Evolutionary conservation across 2,329 filamentous ascomycete species (phyloP).

Genomic region (Seiridium unicorne): DNA sequence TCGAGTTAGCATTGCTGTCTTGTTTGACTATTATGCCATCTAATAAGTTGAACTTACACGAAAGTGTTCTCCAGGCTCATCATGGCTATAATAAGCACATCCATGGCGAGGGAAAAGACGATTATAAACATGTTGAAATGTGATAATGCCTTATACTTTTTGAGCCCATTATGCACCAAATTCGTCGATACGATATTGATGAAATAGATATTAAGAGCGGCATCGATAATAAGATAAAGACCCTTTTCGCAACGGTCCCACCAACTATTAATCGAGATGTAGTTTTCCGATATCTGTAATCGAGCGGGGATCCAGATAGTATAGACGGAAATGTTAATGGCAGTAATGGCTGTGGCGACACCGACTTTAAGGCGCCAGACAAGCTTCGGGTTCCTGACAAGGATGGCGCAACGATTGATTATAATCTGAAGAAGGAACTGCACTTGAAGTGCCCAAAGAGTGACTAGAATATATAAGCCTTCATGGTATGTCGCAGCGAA

Average conservation of each 20-base stretch:
- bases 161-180: background rate
- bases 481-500: background rate
- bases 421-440: constrained; percentile 54
- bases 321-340: constrained; percentile 51
- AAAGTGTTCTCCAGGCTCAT: constrained; percentile 43
- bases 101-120: constrained; percentile 41
- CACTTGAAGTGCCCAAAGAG: constrained; percentile 31
- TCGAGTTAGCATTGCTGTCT: background rate
- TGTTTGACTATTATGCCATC: background rate
- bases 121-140: constrained; percentile 40
- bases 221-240: constrained; percentile 2
- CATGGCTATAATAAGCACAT: constrained; percentile 36
- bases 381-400: constrained; percentile 37
- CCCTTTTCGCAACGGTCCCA: constrained; percentile 5
- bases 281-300: constrained; percentile 37
- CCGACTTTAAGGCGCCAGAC: constrained; percentile 40
- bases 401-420: constrained; percentile 48
- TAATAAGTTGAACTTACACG: constrained; percentile 23
- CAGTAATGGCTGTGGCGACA: constrained; percentile 41
- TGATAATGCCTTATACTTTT: constrained; percentile 4
- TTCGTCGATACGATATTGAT: background rate
- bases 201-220: constrained; percentile 4
- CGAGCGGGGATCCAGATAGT: constrained; percentile 55
- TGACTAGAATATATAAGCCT: background rate
- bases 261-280: constrained; percentile 24